These are phyloP conservation scores for Ophiostoma quercus DNA, from an alignment of 2,329 filamentous ascomycete genomes.

Conservation along the genomic window DNA sequence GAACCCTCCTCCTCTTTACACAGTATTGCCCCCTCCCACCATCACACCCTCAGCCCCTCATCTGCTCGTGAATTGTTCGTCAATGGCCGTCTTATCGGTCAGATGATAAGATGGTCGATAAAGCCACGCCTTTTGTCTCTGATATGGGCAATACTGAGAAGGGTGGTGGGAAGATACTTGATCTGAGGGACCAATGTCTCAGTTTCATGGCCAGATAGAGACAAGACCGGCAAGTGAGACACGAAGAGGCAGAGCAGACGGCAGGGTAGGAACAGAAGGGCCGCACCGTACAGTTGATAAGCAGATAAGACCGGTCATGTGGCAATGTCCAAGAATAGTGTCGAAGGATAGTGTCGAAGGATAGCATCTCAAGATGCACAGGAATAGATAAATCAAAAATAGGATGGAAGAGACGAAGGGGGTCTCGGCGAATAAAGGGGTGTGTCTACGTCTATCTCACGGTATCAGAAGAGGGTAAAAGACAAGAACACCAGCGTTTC, in stretches of 20 bases:
- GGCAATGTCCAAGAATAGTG: conserved; percentile 15
- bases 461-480: background rate
- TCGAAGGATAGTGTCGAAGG: background rate
- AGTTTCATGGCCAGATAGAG: background rate
- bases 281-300: conserved; percentile 16
- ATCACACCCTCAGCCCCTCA: background rate
- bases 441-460: background rate
- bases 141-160: background rate
- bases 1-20: background rate
- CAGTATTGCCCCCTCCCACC: background rate
- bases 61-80: background rate
- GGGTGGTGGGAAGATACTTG: background rate
- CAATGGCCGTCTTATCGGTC: conserved; percentile 14
- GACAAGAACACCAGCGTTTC: background rate
- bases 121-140: conserved; percentile 7
- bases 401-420: background rate
- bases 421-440: background rate
- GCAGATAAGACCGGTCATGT: conserved; percentile 23
- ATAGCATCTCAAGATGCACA: too few relatives aligned
- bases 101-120: conserved; percentile 14
- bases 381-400: background rate
- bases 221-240: conserved; percentile 13
- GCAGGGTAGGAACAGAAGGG: background rate
- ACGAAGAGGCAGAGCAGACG: conserved; percentile 12
- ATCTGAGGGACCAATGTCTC: conserved; percentile 5